Base-by-base conservation (phyloP, 306 rosid species). In the Vigna radiata region DNA sequence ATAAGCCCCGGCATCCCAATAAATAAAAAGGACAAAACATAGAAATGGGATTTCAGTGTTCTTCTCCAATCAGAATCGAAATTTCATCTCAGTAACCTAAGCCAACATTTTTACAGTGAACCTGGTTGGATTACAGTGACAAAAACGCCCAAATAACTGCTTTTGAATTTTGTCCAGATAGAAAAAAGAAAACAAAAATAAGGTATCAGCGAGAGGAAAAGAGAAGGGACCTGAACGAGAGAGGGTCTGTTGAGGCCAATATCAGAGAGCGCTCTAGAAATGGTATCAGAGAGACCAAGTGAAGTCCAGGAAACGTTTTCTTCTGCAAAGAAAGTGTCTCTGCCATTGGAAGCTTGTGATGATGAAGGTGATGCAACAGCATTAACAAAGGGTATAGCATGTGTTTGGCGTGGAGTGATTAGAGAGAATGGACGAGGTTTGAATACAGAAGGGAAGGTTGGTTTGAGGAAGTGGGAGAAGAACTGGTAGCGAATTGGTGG, bases 201-300 rank as follows among this genome's bases (percentile, higher is more conserved):
- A 54, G 43, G 44, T 60, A 18, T 43, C 50, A 73, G 52, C 16
- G 12, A 44, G 16, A 0, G 33, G 8, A 8, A 19, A 58, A 5
- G 64, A 31, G 31, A 61, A 61, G 6, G 44, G 68, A 94, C 97
- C 96, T 89, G 97, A 77, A 89, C 91, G 29, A 86, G 86, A 74
- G 98, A 95, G 1, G 98, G 98, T 71, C 87, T 88, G 12, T 82
- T 88, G 46, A 95, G 83, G 36, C 97, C 97, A 59, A 91, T 89
- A 70, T 71, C 78, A 58, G 79, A 77, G 48, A 95, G 93, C 36
- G 97, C 92, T 50, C 68, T 85, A 79, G 97, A 95, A 76, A 95
- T 63, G 75, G 88, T 77, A 66, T 92, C 92, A 55, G 98, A 95
- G 10, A 92, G 79, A 54, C 96, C 97, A 1, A 95, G 89, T 27